phyloP scores from a whole-genome alignment of 495 filamentous ascomycete species.

The Penicillium canariense region DNA sequence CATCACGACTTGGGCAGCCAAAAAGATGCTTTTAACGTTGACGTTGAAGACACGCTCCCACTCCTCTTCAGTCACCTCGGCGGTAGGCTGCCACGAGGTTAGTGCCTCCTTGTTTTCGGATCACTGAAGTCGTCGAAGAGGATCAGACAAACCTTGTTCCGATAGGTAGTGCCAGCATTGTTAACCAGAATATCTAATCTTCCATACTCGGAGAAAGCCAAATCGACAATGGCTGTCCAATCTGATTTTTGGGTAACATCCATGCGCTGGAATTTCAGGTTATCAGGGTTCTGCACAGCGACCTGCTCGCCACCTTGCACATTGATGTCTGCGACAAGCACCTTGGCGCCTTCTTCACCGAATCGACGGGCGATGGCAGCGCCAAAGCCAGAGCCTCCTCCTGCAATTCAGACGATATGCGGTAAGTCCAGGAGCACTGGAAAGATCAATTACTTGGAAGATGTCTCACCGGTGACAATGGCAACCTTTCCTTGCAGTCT shows the following conservation, averaged over 20 bases:
- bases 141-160: slow-evolving; percentile 56
- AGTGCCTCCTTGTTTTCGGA: not conserved
- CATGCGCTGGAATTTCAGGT: slow-evolving; percentile 45
- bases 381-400: slow-evolving; percentile 59
- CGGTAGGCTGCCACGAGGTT: slow-evolving; percentile 40
- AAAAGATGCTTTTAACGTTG: slow-evolving; percentile 62
- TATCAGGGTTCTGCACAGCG: slow-evolving; percentile 37
- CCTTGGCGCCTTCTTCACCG: slow-evolving; percentile 55
- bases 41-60: slow-evolving; percentile 66
- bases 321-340: slow-evolving; percentile 61
- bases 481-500: slow-evolving; percentile 84
- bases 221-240: slow-evolving; percentile 48
- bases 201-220: slow-evolving; percentile 48
- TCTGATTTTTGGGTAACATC: slow-evolving; percentile 51
- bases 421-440: not conserved
- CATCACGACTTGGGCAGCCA: slow-evolving; percentile 51
- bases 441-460: not conserved
- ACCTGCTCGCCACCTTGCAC: slow-evolving; percentile 47
- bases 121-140: not conserved
- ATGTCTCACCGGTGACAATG: slow-evolving; percentile 70
- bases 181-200: slow-evolving; percentile 60
- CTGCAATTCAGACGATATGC: slow-evolving; percentile 15
- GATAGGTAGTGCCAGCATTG: slow-evolving; percentile 70
- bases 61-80: slow-evolving; percentile 63
- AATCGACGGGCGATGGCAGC: slow-evolving; percentile 56